Percentiles rank a stretch among this genome's conserved stretches.
These are phyloP conservation scores for Rutstroemia sp. DNA, from an alignment of 2,329 filamentous ascomycete genomes.

Conservation along the genomic window DNA sequence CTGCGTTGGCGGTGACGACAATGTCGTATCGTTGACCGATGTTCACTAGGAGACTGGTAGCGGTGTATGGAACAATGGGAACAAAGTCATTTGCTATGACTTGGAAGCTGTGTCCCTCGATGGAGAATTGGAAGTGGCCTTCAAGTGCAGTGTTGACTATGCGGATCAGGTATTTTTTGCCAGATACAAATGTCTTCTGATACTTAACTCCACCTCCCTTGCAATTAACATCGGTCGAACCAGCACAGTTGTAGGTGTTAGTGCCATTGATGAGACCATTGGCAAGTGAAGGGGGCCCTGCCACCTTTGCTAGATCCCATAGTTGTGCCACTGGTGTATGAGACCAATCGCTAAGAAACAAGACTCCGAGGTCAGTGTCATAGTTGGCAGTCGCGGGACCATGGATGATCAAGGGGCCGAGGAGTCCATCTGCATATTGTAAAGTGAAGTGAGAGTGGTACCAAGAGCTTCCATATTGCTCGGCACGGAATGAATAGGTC, in stretches of 20 bases:
- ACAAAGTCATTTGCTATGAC: slow-evolving; percentile 52
- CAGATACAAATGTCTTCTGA: neutral
- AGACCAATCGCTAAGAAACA: slow-evolving; percentile 10
- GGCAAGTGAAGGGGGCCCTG: slow-evolving; percentile 23
- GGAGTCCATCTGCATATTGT: too few relatives aligned
- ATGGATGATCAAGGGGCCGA: too few relatives aligned
- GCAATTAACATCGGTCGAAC: slow-evolving; percentile 14
- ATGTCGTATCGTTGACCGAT: slow-evolving; percentile 43
- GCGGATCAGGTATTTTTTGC: slow-evolving; percentile 36
- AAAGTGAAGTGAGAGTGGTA: too few relatives aligned
- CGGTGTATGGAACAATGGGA: slow-evolving; percentile 45
- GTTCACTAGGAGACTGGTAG: slow-evolving; percentile 36
- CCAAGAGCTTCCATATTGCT: too few relatives aligned
- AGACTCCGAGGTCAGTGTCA: slow-evolving; percentile 4
- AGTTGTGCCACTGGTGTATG: slow-evolving; percentile 33
- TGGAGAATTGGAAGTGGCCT: slow-evolving; percentile 36
- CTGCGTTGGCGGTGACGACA: slow-evolving; percentile 47
- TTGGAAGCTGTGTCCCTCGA: slow-evolving; percentile 47
- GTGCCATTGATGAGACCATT: slow-evolving; percentile 41
- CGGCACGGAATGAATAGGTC: too few relatives aligned
- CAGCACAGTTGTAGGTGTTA: slow-evolving; percentile 24
- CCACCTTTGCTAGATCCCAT: slow-evolving; percentile 14
- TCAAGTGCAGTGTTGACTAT: slow-evolving; percentile 39
- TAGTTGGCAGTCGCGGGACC: too few relatives aligned
- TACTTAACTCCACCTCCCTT: slow-evolving; percentile 6